These are phyloP conservation scores for Delitschia confertaspora DNA, from an alignment of 495 filamentous ascomycete species.

Conservation along the genomic window DNA sequence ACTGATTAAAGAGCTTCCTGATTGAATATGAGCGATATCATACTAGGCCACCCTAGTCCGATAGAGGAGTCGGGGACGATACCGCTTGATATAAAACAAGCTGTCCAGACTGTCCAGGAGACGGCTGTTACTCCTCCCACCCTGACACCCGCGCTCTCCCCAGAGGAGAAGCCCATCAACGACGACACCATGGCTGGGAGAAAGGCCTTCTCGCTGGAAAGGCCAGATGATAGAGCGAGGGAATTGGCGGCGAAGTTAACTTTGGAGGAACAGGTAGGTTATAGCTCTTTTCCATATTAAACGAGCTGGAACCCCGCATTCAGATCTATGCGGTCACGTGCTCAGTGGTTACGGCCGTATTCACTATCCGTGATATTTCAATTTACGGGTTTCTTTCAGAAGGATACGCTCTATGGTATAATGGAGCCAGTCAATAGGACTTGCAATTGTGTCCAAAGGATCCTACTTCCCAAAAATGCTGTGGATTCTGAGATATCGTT, in stretches of 20 bases:
- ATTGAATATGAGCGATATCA: slow-evolving; percentile 17
- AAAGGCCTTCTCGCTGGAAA: slow-evolving; percentile 22
- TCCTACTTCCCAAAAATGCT: too few species aligned
- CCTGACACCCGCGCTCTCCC: slow-evolving; percentile 12
- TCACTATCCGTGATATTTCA: not conserved
- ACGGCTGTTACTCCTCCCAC: slow-evolving; percentile 2
- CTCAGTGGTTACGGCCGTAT: too few species aligned
- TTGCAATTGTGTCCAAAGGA: too few species aligned
- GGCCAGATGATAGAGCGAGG: slow-evolving; percentile 25
- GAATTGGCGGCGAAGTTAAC: slow-evolving; percentile 26
- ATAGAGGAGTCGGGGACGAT: slow-evolving; percentile 6
- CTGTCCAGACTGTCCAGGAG: slow-evolving; percentile 11
- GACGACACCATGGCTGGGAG: slow-evolving; percentile 21
- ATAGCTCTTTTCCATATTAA: slow-evolving; percentile 4
- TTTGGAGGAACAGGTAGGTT: slow-evolving; percentile 28
- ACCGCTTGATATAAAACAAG: slow-evolving; percentile 20
- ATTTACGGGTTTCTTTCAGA: not conserved
- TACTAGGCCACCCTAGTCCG: slow-evolving; percentile 15
- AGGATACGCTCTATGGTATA: too few species aligned
- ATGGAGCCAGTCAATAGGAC: too few species aligned
- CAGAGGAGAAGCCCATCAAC: slow-evolving; percentile 12
- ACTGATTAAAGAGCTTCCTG: slow-evolving; percentile 6
- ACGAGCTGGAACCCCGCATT: too few species aligned
- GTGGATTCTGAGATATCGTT: too few species aligned
- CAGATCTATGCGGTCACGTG: too few species aligned